Base-by-base conservation (phyloP, 805 yeast species). In the Blastobotrys robertii region DNA sequence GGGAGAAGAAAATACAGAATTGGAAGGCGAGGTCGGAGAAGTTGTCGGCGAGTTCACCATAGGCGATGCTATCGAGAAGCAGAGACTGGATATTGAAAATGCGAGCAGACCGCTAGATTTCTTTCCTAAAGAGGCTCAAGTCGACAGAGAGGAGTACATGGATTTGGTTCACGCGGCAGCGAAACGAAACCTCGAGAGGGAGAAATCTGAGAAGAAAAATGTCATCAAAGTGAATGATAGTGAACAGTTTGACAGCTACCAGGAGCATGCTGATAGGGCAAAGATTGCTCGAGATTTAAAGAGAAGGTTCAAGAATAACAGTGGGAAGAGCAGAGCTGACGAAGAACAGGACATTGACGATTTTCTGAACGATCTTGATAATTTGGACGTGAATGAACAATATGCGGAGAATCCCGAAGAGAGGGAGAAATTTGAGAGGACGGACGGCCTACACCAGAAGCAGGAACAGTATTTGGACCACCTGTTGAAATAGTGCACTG, bases 311-410 rank as follows among this genome's bases (percentile, higher is more conserved):
- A 42, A n/a, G 34, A 36, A n/a, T 16, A 33, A 14, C 35, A 42
- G 22, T 25, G 38, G 13, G 8, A 31, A 32, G 37, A 16, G 5
- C 37, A 14, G 37, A 25, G 12, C 13, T 4, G 42, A 9, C 22
- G 43, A 42, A 2, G 50, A 47, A 19, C 45, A 44, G 28, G 54
- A 53, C 34, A 41, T 52, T 34, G 57, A 53, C 32, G 48, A 38
- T 8, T 53, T 53, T 38, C 42, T 53, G 14, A 41, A 46, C 15
- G 52, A 51, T 9, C 33, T 53, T n/a, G 54, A 53, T 9, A 41
- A 40, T n/a, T 12, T 31, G 8, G 41, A 19, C 34, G 22, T 19
- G 14, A 11, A 15, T 14, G 30, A 25, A 22, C 10, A 16, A 13
- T 6, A 19, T 3, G 15, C 4, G 15, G 37, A 10, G 37, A 3